These are phyloP conservation scores for Aaosphaeria arxii DNA, from an alignment of 2,329 filamentous ascomycete genomes.

Conservation along the genomic window DNA sequence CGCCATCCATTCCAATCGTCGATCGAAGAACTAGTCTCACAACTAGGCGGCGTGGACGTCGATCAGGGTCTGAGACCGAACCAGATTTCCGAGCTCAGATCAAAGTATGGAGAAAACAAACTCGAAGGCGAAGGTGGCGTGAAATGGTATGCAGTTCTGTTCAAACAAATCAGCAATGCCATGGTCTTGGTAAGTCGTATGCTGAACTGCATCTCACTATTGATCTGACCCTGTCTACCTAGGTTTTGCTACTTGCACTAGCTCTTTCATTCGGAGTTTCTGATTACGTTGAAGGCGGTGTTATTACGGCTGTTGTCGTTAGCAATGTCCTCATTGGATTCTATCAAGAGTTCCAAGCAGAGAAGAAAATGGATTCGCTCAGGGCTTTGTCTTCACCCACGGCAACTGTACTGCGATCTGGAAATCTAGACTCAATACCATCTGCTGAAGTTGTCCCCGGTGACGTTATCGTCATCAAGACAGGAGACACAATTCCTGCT, in stretches of 20 bases:
- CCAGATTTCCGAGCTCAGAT: constrained; percentile 7
- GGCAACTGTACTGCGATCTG: constrained; percentile 46
- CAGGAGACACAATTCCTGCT: constrained; percentile 65
- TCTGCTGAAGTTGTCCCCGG: constrained; percentile 60
- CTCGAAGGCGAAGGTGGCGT: constrained; percentile 14
- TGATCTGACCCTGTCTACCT: background rate
- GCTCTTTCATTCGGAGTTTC: constrained; percentile 39
- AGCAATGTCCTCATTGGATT: constrained; percentile 42
- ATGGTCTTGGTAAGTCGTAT: constrained; percentile 28
- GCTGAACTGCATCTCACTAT: background rate
- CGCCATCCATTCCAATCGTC: constrained; percentile 15
- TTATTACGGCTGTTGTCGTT: constrained; percentile 38
- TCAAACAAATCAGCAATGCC: constrained; percentile 37
- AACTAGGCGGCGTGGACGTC: constrained; percentile 6
- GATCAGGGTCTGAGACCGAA: constrained; percentile 11
- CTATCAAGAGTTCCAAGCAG: constrained; percentile 39
- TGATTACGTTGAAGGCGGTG: constrained; percentile 42
- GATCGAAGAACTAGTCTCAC: constrained; percentile 6
- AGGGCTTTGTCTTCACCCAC: constrained; percentile 39
- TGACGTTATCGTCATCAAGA: constrained; percentile 57
- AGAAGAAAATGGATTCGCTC: constrained; percentile 44
- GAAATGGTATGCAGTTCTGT: constrained; percentile 19
- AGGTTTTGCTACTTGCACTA: constrained; percentile 41
- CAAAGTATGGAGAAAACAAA: constrained; percentile 17
- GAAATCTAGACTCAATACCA: constrained; percentile 47